Evolutionary conservation across 1,284 basidiomycete genomes (phyloP).

Genomic region (Anthracocystis setariae): DNA sequence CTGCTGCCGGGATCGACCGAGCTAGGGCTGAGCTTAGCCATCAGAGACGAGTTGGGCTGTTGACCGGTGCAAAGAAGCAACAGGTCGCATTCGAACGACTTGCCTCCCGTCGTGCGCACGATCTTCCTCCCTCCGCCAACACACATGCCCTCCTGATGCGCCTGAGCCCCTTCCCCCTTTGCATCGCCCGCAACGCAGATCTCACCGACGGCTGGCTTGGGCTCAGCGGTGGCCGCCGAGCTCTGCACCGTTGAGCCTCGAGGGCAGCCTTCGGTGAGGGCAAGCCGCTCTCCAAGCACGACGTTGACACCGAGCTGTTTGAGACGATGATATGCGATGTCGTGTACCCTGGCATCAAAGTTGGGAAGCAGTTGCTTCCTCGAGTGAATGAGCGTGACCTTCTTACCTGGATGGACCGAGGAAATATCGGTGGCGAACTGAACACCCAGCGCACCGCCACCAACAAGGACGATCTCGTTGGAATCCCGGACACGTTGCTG

Average conservation of each 20-base stretch:
- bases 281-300: slow-evolving; percentile 64
- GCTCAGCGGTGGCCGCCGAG: slow-evolving; percentile 18
- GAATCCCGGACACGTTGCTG: slow-evolving; percentile 56
- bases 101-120: slow-evolving; percentile 63
- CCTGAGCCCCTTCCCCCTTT: slow-evolving; percentile 51
- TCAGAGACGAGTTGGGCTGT: slow-evolving; percentile 63
- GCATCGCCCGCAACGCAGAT: slow-evolving; percentile 47
- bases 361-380: slow-evolving; percentile 64
- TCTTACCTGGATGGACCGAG: slow-evolving; percentile 53
- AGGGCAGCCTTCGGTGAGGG: slow-evolving; percentile 63
- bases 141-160: slow-evolving; percentile 52
- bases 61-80: slow-evolving; percentile 66
- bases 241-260: slow-evolving; percentile 52
- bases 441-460: slow-evolving; percentile 66
- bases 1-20: slow-evolving; percentile 61
- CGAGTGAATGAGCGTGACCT: slow-evolving; percentile 63
- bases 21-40: slow-evolving; percentile 58
- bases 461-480: slow-evolving; percentile 62
- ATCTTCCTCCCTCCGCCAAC: slow-evolving; percentile 52
- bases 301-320: slow-evolving; percentile 63
- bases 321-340: slow-evolving; percentile 54
- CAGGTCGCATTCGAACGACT: slow-evolving; percentile 61
- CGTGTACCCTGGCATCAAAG: slow-evolving; percentile 63
- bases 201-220: slow-evolving; percentile 13
- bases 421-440: slow-evolving; percentile 65